phyloP scores from a whole-genome alignment of 208 protist species.

The Leishmania mexicana region DNA sequence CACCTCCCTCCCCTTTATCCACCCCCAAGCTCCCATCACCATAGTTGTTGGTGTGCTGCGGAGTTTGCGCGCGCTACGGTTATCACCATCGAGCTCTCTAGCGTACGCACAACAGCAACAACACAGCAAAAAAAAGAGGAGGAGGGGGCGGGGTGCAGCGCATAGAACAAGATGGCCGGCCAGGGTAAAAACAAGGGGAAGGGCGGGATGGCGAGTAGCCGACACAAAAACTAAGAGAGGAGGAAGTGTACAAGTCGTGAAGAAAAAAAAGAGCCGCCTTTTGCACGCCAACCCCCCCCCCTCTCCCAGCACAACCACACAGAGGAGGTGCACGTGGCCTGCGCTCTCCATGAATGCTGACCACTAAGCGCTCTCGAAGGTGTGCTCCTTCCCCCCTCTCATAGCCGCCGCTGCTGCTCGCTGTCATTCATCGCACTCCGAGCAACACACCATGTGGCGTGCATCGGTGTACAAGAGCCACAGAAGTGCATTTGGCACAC shows the following conservation, averaged over 20 bases:
- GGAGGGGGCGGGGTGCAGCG: too few relatives aligned
- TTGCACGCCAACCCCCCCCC: not conserved
- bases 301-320: not conserved
- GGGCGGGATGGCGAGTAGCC: not conserved
- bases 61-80: not conserved
- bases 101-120: too few relatives aligned
- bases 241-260: not conserved
- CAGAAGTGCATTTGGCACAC: slow-evolving; percentile 29
- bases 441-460: slow-evolving; percentile 6
- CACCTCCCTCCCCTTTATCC: too few relatives aligned
- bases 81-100: not conserved
- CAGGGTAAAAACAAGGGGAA: not conserved
- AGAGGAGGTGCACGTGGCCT: not conserved
- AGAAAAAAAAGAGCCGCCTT: not conserved
- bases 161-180: not conserved
- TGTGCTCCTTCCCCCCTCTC: not conserved
- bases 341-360: not conserved
- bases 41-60: not conserved
- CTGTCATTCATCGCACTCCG: not conserved
- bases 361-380: not conserved
- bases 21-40: not conserved
- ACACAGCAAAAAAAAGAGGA: not conserved
- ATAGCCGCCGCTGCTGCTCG: not conserved
- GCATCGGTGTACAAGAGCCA: slow-evolving; percentile 28
- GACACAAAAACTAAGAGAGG: not conserved